A percentile compares a stretch with the other conserved stretches of the same genome.
These are phyloP conservation scores for Trichosanthes truncata DNA, from an alignment of 306 rosid species.

Conservation along the genomic window DNA sequence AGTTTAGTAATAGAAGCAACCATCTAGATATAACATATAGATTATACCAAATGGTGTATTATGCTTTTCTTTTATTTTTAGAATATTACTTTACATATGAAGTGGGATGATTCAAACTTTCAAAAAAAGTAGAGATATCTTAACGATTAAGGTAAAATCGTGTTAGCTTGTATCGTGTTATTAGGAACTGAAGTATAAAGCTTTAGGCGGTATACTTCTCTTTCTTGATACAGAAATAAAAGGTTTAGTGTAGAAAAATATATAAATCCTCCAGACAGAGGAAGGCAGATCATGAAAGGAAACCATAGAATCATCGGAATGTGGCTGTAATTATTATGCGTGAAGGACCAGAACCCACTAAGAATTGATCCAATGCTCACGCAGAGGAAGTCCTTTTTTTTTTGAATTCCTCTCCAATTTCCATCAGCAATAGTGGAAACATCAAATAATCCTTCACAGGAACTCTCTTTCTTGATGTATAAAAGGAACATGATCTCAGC, in stretches of 20 bases:
- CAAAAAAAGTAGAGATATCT: background rate
- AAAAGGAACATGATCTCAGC: constrained; percentile 28
- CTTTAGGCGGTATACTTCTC: background rate
- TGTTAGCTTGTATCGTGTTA: background rate
- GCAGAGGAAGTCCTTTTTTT: background rate
- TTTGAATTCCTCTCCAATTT: background rate
- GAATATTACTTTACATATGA: background rate
- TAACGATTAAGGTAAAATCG: background rate
- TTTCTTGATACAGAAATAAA: background rate
- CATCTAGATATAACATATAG: background rate
- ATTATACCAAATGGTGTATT: background rate
- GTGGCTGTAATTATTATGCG: background rate
- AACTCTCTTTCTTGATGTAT: background rate
- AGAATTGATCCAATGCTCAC: background rate
- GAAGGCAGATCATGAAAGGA: background rate
- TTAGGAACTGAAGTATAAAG: background rate
- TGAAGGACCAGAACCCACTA: background rate
- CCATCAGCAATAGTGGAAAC: constrained; percentile 21
- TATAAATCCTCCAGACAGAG: background rate
- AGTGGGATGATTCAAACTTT: background rate
- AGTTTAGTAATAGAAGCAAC: background rate
- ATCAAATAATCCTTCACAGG: constrained; percentile 11
- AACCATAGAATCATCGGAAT: background rate
- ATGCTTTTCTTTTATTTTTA: background rate
- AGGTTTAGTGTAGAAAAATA: background rate